These are phyloP conservation scores for Zanthoxylum bungeanum DNA, from an alignment of 345 rosid species.

Conservation along the genomic window DNA sequence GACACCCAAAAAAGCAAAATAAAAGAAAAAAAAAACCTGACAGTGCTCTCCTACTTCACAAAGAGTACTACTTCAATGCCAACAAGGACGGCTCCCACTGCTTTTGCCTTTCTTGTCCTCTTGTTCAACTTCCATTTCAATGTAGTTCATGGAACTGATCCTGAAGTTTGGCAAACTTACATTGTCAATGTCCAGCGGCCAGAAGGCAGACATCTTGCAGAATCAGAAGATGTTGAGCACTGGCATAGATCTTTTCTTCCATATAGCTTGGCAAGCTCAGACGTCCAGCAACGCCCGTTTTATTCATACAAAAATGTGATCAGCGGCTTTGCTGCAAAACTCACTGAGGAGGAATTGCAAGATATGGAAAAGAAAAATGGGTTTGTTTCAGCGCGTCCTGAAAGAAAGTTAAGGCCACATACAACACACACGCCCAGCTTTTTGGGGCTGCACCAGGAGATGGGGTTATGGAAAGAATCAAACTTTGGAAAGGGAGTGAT, in stretches of 20 bases:
- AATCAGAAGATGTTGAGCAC: slow-evolving; percentile 18
- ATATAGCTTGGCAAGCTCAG: slow-evolving; percentile 1
- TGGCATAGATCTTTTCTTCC: slow-evolving; percentile 35
- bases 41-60: too few relatives aligned
- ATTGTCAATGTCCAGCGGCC: slow-evolving; percentile 35
- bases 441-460: slow-evolving; percentile 34
- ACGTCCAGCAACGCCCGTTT: slow-evolving; percentile 17
- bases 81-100: not conserved
- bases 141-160: not conserved
- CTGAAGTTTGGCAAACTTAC: slow-evolving; percentile 31
- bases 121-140: slow-evolving; percentile 1
- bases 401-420: slow-evolving; percentile 30
- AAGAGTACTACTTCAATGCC: too few relatives aligned
- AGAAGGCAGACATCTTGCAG: slow-evolving; percentile 3
- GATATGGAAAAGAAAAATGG: slow-evolving; percentile 26
- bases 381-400: slow-evolving; percentile 35
- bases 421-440: slow-evolving; percentile 52
- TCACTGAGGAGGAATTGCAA: slow-evolving; percentile 35
- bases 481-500: slow-evolving; percentile 42
- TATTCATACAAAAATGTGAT: slow-evolving; percentile 30
- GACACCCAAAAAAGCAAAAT: too few relatives aligned
- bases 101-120: not conserved
- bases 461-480: slow-evolving; percentile 35
- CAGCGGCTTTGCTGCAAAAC: slow-evolving; percentile 38
- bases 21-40: too few relatives aligned